Base-by-base conservation (phyloP, 495 filamentous ascomycete species). In the Trichocladium uniseriatum region DNA sequence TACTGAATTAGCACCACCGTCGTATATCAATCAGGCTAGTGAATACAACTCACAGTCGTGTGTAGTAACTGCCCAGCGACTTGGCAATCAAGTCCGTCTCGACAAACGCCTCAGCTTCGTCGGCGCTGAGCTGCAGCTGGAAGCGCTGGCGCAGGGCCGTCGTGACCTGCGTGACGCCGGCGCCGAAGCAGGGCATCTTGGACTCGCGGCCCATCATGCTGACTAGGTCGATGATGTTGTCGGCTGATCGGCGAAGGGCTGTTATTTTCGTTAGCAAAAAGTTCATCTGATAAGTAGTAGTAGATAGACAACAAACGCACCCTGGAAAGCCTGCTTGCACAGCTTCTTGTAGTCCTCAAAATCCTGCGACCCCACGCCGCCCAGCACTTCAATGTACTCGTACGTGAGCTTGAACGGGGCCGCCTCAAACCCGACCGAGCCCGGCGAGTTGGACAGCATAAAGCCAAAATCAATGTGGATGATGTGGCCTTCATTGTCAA, bases 401-500 rank as follows among this genome's bases (percentile, higher is more conserved):
- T 82, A 75, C 27, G 84, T 87, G 18, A 88, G 69, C 66, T 88
- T 88, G 66, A 88, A 88, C 10, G 84, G 84, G 21, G 84, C 84
- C 19, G 83, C 83, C 62, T 88, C 84, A 57, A 87, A 87, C 38
- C 84, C 83, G 49, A 88, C 82, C 22, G 76, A 77, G 2, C 84
- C 84, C 15, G 84, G 84, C 15, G 83, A 86, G 61, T 88, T 88
- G 6, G 80, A 84, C 38, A 88, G 72, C 84, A 88, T 88, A 62
- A 88, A 88, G 38, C 84, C 84, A 61, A 88, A 88, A 64, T 88
- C 84, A 49, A 88, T 88, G 59, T 88, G 84, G 50, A 88, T 83
- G 21, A 87, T 84, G 56, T 88, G 84, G 14, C 84, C 84, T 59
- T 83, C 76, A 58, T 84, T 85, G 57, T 88, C 84, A 55, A 88